Evolutionary conservation across 2,329 filamentous ascomycete genomes (phyloP), one percentile per base, ranked within the genome.

Genomic region (Leptographium lundbergii): DNA sequence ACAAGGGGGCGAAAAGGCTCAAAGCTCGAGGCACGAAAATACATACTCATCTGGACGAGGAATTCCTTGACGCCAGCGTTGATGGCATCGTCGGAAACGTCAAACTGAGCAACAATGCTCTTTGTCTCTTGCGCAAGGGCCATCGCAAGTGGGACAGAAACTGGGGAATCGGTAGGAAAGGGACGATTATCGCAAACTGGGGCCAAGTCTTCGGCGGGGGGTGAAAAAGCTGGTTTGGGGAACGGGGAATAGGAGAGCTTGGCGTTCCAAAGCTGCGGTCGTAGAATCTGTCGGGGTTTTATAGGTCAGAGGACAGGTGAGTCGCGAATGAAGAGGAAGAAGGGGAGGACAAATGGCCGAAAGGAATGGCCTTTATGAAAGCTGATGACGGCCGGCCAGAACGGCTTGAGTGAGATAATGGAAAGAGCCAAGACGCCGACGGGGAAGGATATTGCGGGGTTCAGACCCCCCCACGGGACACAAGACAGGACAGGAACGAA

Each of bases 1-100:
- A n/a, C n/a, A 53, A 14, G n/a, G 6, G 6, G 5, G 36, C 51
- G 22, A 24, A 50, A 19, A 57, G n/a, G 22, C 6, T 6, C 22
- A 29, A 45, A 17, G 25, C 27, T n/a, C 17, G 19, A 48, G 42
- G 17, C 6, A 17, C 22, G 39, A 36, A 17, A 9, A n/a, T 6
- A 32, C 39, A 54, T 73, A 80, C 88, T 78, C 86, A 96, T 91
- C 75, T 97, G 85, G 62, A 79, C 77, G 64, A 96, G 81, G 69
- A 96, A 99, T 71, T 96, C 91, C 63, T 83, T 77, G 62, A 96
- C 91, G 64, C 85, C 88, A 67, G 80, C 82, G 71, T 90, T 89
- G 68, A 96, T 81, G 72, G 91, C 81, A 57, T 85, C 82, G 66
- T 90, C 80, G 61, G 83, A 78, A 73, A 91, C 92, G 58, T 95